Evolutionary conservation across 176 grass and related monocot genomes (phyloP), one percentile per base, ranked within the genome.

Genomic region (Musa acuminata): DNA sequence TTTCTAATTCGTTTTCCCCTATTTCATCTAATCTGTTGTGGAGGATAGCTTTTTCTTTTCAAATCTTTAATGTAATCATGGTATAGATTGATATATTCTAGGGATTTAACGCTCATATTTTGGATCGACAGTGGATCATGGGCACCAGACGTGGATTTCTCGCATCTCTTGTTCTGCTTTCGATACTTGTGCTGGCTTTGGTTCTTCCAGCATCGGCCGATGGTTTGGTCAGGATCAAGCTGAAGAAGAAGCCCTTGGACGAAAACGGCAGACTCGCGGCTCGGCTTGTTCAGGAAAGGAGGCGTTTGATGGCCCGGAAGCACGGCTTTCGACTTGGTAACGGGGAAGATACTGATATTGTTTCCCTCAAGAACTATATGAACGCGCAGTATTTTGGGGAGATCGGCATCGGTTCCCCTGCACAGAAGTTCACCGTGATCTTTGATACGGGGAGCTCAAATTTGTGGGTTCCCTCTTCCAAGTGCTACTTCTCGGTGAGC

Each of bases 381-480:
- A 93, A 98, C 17, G 84, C 86, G 0, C 94, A 89, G 76, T 93
- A 97, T 62, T 90, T 91, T 80, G 94, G 90, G n/a, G 77, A 87
- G 77, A 89, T 98, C 6, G 90, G 90, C 9, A 72, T 98, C 5
- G 90, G 94, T 8, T 80, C 53, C 55, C 94, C 94, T 9, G 62
- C 84, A 0, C 94, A 97, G 85, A 90, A 89, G 73, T 97, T 97
- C 71, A 97, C 90, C 20, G 94, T 97, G 84, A 84, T 93, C 53
- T 97, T 97, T 10, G 94, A 97, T 72, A 97, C 94, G 0, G 94
- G 93, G 9, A 97, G 94, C 85, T 85, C 90, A 8, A 97, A 97
- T 74, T 79, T 97, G 8, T 93, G 94, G 94, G 87, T 93, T 11
- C 94, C 94, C 72, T 98, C 94, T 49, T 87, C 90, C 64, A 83